Evolutionary conservation across 73 alveolate genomes (phyloP), one percentile per base, ranked within the genome.

Genomic region (Blepharisma japonicum): DNA sequence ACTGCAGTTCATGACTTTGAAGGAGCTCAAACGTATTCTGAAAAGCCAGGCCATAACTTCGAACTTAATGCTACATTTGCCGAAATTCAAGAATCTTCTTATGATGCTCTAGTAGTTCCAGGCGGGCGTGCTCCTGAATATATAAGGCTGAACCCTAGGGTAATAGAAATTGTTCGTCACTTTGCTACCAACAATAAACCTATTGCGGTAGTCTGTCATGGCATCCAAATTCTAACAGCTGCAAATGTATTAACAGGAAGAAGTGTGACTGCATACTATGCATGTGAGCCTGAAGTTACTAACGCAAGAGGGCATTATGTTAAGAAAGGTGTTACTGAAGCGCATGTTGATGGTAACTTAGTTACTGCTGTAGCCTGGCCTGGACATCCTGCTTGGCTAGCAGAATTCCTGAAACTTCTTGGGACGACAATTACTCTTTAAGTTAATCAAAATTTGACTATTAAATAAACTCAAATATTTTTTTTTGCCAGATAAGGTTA

Each of bases 81-180:
- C 21, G 98, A 89, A 32, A 88, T 92, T 6, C 84, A 90, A 80
- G 92, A 91, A 9, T 89, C 72, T 55, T 87, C 81, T 55, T 94
- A 94, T 78, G 91, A 74, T 7, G 99, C 97, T 56, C 77, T 94
- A 39, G 88, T 80, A 49, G 71, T 94, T 45, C 98, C 99, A 70
- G 99, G 99, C 45, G 99, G 99, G 66, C 90, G 99, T 82, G 99
- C 99, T 20, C 99, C 99, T 7, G 99, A 94, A 86, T 94, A 92
- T 82, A 81, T 94, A 55, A 83, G 98, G 85, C 83, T 88, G 56
- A 81, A 94, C 71, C 85, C 81, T 38, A 80, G 87, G 53, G 96
- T 92, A 14, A 51, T 92, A 68, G 93, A 90, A 56, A 81, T 94
- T 61, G 87, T 86, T 25, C 87, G 90, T 23, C 91, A 90, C 71